Base-by-base conservation (phyloP, 352 stramenopile species). In the Pythium diclinum region DNA sequence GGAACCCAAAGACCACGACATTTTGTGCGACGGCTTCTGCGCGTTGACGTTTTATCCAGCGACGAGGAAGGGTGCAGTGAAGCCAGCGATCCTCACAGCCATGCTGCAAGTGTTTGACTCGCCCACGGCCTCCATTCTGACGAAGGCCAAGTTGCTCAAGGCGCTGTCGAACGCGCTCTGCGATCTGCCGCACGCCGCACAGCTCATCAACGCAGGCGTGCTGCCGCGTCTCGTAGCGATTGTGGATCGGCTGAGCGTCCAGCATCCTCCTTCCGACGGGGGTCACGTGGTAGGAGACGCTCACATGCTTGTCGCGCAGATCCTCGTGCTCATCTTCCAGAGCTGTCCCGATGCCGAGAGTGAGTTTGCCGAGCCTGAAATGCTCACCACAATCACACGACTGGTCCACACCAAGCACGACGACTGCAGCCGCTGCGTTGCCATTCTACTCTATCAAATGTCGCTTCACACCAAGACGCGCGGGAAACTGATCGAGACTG, bases 1-100 rank as follows among this genome's bases (percentile, higher is more conserved):
- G 73, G 79, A 87, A 48, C 46, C 59, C 1, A 71, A 78, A 42
- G 83, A 90, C 69, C 84, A 78, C 32, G 78, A 81, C 14, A 79
- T 92, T 52, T 53, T 92, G 17, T 77, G 78, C 11, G 81, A 92
- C 46, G 81, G 76, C 0, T 92, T 90, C 57, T 78, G 76, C n/a
- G 76, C 80, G 21, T 61, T 92, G 14, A 67, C 81, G 23, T 81
- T 81, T 54, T 86, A 89, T 65, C 46, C 72, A 2, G 48, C 67
- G 32, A 83, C 79, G 7, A 81, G 83, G 44, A 65, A 63, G 17
- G 79, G 78, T 2, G 56, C 87, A 4, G 68, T 82, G 23, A 89
- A 87, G 51, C 53, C 68, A 0, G 54, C 63, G 11, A 76, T 79
- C 4, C 48, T 90, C 8, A 61, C 56, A 17, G 72, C 75, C 13